These are phyloP conservation scores for Biancaea sappan DNA, from an alignment of 306 rosid genomes.

Conservation along the genomic window DNA sequence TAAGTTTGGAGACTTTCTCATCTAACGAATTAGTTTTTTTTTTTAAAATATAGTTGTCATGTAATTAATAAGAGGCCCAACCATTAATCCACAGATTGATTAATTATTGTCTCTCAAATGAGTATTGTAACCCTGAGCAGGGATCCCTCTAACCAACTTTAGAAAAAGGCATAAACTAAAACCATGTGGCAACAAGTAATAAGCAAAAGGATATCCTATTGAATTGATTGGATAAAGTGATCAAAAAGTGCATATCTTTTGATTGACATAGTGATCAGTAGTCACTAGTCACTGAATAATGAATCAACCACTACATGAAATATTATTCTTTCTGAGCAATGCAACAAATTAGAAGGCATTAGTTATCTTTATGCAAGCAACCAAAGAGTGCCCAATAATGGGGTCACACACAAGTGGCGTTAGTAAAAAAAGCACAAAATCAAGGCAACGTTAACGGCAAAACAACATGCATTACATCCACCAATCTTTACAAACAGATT, in stretches of 20 bases:
- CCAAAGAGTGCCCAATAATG: neutral
- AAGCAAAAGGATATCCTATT: neutral
- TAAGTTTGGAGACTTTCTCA: no score
- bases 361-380: neutral
- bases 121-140: neutral
- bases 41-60: no score
- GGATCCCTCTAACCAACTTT: neutral
- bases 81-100: no score
- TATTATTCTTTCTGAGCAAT: neutral
- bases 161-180: neutral
- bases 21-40: no score
- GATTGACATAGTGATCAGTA: neutral
- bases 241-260: neutral
- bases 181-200: neutral
- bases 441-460: slow-evolving; percentile 28
- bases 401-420: slow-evolving; percentile 2
- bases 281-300: no score
- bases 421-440: slow-evolving; percentile 2
- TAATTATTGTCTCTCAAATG: neutral
- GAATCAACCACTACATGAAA: neutral
- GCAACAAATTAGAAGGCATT: neutral
- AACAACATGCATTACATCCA: slow-evolving; percentile 43
- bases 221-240: neutral
- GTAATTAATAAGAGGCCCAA: no score
- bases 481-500: neutral